Conservation (phyloP, 805 yeast species). For the Metschnikowia borealis region DNA sequence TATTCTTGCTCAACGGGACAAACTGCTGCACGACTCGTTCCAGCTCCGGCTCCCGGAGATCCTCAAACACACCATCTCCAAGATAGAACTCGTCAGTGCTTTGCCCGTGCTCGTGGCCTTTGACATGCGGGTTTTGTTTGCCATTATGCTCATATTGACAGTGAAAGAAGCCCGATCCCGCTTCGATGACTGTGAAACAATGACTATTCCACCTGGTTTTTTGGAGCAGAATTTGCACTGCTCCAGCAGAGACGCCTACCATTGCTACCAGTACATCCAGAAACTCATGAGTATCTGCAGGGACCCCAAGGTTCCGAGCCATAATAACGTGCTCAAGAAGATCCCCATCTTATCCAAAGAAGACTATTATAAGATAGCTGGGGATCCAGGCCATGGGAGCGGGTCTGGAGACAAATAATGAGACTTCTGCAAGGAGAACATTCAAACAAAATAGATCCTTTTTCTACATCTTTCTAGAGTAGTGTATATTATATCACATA, state of each 20-base stretch:
- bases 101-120: conserved; percentile 37
- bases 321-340: conserved; percentile 14
- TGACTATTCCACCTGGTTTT: conserved; percentile 11
- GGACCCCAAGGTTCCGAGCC: conserved; percentile 18
- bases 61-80: conserved; percentile 28
- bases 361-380: conserved; percentile 8
- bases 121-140: conserved; percentile 32
- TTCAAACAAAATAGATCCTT: background rate
- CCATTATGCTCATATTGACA: conserved; percentile 18
- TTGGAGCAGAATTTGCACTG: conserved; percentile 8
- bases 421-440: background rate
- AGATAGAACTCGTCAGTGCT: conserved; percentile 36
- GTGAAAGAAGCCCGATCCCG: conserved; percentile 14
- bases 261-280: conserved; percentile 16
- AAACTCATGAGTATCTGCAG: conserved; percentile 15
- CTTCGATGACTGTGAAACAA: conserved; percentile 10
- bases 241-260: conserved; percentile 8
- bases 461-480: background rate
- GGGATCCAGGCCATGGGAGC: background rate
- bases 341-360: conserved; percentile 8
- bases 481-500: background rate
- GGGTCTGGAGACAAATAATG: background rate
- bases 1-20: conserved; percentile 12
- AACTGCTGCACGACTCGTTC: conserved; percentile 11
- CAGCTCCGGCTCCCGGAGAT: conserved; percentile 17